A percentile compares a stretch with the other conserved stretches of the same genome.
phyloP scores from a whole-genome alignment of 257 asterid species.

The Ehretia macrophylla region DNA sequence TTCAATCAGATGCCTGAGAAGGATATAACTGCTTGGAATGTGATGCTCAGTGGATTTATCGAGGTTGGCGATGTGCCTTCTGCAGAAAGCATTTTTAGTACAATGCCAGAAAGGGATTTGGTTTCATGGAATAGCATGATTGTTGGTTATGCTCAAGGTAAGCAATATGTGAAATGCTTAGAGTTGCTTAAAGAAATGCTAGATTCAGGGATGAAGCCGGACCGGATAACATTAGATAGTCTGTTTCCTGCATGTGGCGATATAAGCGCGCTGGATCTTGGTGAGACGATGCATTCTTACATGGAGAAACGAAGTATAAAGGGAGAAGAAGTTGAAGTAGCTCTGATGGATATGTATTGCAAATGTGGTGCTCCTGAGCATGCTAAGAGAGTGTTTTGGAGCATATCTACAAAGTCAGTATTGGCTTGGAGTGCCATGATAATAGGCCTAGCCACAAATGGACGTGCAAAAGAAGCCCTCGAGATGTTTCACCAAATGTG shows the following conservation, averaged over 20 bases:
- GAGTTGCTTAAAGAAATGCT: background rate
- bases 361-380: constrained; percentile 56
- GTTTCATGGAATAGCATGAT: background rate
- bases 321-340: constrained; percentile 5
- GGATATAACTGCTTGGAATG: constrained; percentile 32
- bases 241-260: background rate
- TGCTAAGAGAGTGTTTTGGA: constrained; percentile 35
- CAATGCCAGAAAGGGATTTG: constrained; percentile 8
- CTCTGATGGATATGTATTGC: constrained; percentile 67
- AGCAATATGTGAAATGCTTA: background rate
- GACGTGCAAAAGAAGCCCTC: constrained; percentile 45
- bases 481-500: constrained; percentile 56
- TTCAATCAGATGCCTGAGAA: constrained; percentile 49
- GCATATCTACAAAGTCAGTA: constrained; percentile 34
- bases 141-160: background rate
- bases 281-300: constrained; percentile 33
- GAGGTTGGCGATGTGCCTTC: constrained; percentile 7
- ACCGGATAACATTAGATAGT: background rate
- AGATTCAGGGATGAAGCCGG: background rate
- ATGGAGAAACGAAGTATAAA: constrained; percentile 40
- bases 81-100: constrained; percentile 11
- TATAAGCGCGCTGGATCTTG: constrained; percentile 32
- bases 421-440: constrained; percentile 66
- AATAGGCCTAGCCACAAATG: constrained; percentile 50
- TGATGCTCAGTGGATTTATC: constrained; percentile 19